Evolutionary conservation across 495 filamentous ascomycete species (phyloP).

Genomic region (Lophiotrema nucula): DNA sequence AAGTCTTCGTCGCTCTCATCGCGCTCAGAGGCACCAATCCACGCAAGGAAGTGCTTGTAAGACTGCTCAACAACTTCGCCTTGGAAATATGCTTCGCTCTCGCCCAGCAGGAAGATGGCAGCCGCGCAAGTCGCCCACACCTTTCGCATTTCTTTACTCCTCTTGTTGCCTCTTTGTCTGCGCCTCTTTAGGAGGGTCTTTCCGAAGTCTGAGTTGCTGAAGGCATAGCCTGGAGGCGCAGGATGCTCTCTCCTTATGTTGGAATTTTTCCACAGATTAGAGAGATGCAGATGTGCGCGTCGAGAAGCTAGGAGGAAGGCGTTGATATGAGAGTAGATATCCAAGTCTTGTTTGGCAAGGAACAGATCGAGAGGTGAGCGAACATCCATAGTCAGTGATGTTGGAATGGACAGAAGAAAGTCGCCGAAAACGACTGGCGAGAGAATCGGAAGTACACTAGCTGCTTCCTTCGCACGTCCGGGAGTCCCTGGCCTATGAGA

Average conservation of each 20-base stretch:
- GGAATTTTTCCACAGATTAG: conserved; percentile 80
- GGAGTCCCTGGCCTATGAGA: conserved; percentile 33
- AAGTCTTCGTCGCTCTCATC: neutral
- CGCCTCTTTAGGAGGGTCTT: conserved; percentile 54
- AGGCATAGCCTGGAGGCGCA: conserved; percentile 62
- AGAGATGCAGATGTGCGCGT: conserved; percentile 75
- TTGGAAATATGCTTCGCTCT: conserved; percentile 82
- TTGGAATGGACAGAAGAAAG: conserved; percentile 75
- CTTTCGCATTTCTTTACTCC: conserved; percentile 65
- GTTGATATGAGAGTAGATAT: conserved; percentile 76
- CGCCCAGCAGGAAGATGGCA: conserved; percentile 81
- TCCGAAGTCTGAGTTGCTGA: conserved; percentile 58
- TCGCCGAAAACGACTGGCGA: conserved; percentile 63
- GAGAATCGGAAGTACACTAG: conserved; percentile 9
- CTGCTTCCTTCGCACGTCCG: conserved; percentile 29
- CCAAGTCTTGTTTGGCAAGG: conserved; percentile 69
- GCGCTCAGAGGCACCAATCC: conserved; percentile 36
- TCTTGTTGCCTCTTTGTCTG: conserved; percentile 56
- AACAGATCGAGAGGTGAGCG: conserved; percentile 85
- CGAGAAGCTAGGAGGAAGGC: conserved; percentile 83
- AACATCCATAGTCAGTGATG: conserved; percentile 67
- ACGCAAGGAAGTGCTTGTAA: conserved; percentile 60
- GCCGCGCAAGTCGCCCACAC: conserved; percentile 85
- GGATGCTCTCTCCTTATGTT: conserved; percentile 73
- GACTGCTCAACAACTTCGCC: conserved; percentile 81